These are phyloP conservation scores for Ricinus communis DNA, from an alignment of 345 rosid genomes.

Conservation along the genomic window DNA sequence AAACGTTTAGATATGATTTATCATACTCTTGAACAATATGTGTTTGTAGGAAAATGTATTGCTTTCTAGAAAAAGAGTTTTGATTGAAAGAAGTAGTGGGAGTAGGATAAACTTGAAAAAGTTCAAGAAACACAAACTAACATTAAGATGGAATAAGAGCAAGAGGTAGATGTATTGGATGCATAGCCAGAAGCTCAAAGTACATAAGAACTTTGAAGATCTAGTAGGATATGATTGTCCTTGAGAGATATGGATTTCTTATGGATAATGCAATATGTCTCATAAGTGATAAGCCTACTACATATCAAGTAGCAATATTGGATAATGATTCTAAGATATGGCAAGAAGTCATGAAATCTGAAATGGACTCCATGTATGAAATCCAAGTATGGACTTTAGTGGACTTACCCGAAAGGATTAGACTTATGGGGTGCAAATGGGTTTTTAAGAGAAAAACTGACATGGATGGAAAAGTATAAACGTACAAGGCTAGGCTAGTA, in stretches of 20 bases:
- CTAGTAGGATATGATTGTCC: conserved; percentile 8
- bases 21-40: no score
- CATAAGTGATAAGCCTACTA: no score
- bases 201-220: not conserved
- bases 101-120: no score
- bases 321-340: conserved; percentile 22
- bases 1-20: no score
- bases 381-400: conserved; percentile 29
- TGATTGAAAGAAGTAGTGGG: no score
- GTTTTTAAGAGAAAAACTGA: no score
- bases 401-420: no score
- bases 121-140: no score
- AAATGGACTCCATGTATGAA: conserved; percentile 21
- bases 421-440: no score
- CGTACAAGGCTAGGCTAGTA: not conserved
- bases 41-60: no score
- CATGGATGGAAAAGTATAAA: not conserved
- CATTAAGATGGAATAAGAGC: no score
- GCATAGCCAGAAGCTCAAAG: not conserved
- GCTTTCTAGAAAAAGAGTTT: no score
- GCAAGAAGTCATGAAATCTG: conserved; percentile 9
- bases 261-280: not conserved
- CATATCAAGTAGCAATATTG: conserved; percentile 11
- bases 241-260: conserved; percentile 15
- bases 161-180: not conserved